Evolutionary conservation across 306 rosid species (phyloP), one percentile per base, ranked within the genome.

Genomic region (Medicago lupulina): DNA sequence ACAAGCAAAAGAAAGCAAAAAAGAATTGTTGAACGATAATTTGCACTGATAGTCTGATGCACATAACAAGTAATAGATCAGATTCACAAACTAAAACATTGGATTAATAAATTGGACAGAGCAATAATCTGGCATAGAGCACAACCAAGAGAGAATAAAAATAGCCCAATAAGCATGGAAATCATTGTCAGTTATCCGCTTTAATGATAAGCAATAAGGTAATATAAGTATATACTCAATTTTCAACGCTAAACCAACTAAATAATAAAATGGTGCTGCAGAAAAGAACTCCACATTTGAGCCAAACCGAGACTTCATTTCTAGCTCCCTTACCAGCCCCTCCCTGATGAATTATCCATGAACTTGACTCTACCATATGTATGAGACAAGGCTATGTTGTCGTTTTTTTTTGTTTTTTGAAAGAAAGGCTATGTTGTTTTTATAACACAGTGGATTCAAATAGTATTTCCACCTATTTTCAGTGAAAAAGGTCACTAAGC

Each of bases 141-240:
- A 66, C 70, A 57, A 4, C 19, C 34, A 67, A 39, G 74, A 73
- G 78, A 67, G 59, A 31, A 79, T 43, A 34, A n/a, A 73, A 58
- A 54, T 41, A 72, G 59, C 15, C 11, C 68, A 71, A 63, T 62
- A 39, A 50, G 47, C 67, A 71, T 40, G 34, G 41, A 59, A 58
- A 61, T 63, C 65, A 14, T 47, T 39, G 51, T 21, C 65, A 62
- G 17, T 51, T 50, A 79, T 41, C 19, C 9, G 49, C 12, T 72
- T 43, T 67, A 47, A 57, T 73, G 75, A 51, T n/a, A 58, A 74
- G 70, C 49, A 75, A 47, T 23, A 66, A 64, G 78, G 51, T 64
- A 64, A 53, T 71, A 40, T 16, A 25, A 38, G 2, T 71, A 64
- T 38, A n/a, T 41, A 41, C 50, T 55, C 11, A 38, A 50, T 12